Evolutionary conservation across 2,329 filamentous ascomycete genomes (phyloP).

Genomic region (Fusarium sp.): DNA sequence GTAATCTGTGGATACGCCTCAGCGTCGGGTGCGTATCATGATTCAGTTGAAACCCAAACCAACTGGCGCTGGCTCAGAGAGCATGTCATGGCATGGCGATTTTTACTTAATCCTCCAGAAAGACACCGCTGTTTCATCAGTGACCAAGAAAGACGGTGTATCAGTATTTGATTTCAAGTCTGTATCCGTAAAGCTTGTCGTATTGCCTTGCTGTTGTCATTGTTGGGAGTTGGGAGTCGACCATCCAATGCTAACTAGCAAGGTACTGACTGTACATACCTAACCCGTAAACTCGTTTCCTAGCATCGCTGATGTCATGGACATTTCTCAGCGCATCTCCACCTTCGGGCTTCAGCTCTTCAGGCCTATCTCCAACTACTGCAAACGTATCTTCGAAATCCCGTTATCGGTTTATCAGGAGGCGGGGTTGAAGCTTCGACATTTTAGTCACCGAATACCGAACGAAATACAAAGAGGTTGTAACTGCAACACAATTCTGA

Average conservation of each 20-base stretch:
- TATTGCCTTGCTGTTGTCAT: neutral
- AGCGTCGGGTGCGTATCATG: slow-evolving; percentile 33
- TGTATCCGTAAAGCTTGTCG: neutral
- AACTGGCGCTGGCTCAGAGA: neutral
- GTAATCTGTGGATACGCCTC: slow-evolving; percentile 30
- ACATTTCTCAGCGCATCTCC: slow-evolving; percentile 26
- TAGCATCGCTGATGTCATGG: slow-evolving; percentile 27
- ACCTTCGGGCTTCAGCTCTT: neutral
- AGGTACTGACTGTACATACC: neutral
- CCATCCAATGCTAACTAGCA: slow-evolving; percentile 6
- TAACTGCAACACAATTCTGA: slow-evolving; percentile 8
- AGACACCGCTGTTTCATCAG: slow-evolving; percentile 39
- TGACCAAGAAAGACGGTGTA: slow-evolving; percentile 11
- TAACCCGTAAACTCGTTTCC: slow-evolving; percentile 11
- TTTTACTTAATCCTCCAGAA: slow-evolving; percentile 21
- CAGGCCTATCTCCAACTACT: slow-evolving; percentile 24
- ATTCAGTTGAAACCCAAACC: slow-evolving; percentile 31
- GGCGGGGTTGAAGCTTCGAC: slow-evolving; percentile 16
- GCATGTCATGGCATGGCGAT: neutral
- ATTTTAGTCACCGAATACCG: slow-evolving; percentile 16
- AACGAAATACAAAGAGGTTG: slow-evolving; percentile 11
- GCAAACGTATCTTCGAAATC: slow-evolving; percentile 17
- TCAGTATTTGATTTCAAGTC: slow-evolving; percentile 1
- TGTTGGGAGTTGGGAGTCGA: slow-evolving; percentile 6
- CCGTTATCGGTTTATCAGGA: slow-evolving; percentile 36